These are phyloP conservation scores for Sungouiozyma intestinalis DNA, from an alignment of 805 yeast species.

Conservation along the genomic window DNA sequence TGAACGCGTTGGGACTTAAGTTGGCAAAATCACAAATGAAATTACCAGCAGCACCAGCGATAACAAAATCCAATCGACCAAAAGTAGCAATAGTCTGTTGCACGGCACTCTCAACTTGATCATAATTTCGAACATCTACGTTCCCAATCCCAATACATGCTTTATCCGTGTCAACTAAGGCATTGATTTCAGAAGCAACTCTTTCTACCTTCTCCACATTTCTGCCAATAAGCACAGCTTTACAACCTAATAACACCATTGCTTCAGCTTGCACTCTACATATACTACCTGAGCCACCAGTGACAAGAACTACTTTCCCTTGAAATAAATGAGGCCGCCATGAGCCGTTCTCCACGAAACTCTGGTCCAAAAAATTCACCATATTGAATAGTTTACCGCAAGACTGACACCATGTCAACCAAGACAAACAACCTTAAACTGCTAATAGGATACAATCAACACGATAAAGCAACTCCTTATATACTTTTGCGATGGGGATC, in stretches of 20 bases:
- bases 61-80: slow-evolving; percentile 77
- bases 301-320: slow-evolving; percentile 80
- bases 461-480: neutral
- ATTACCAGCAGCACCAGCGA: slow-evolving; percentile 96
- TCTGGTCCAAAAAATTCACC: slow-evolving; percentile 21
- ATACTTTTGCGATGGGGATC: neutral
- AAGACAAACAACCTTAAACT: neutral
- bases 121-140: slow-evolving; percentile 68
- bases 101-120: slow-evolving; percentile 53
- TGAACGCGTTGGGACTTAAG: slow-evolving; percentile 77
- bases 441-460: neutral
- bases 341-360: slow-evolving; percentile 22
- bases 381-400: slow-evolving; percentile 5
- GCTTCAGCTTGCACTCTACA: slow-evolving; percentile 88
- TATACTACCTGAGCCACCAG: slow-evolving; percentile 97
- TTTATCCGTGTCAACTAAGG: slow-evolving; percentile 40
- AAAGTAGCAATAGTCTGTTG: slow-evolving; percentile 51
- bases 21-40: slow-evolving; percentile 72
- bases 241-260: slow-evolving; percentile 69
- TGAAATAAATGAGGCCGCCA: slow-evolving; percentile 59
- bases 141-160: slow-evolving; percentile 47
- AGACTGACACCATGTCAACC: too few relatives aligned
- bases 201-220: slow-evolving; percentile 50
- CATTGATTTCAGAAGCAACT: slow-evolving; percentile 59
- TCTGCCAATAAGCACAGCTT: slow-evolving; percentile 80